Percentiles rank a stretch among this genome's conserved stretches.
These are phyloP conservation scores for Plasmodium vivax DNA, from an alignment of 169 alveolate genomes.

Conservation along the genomic window DNA sequence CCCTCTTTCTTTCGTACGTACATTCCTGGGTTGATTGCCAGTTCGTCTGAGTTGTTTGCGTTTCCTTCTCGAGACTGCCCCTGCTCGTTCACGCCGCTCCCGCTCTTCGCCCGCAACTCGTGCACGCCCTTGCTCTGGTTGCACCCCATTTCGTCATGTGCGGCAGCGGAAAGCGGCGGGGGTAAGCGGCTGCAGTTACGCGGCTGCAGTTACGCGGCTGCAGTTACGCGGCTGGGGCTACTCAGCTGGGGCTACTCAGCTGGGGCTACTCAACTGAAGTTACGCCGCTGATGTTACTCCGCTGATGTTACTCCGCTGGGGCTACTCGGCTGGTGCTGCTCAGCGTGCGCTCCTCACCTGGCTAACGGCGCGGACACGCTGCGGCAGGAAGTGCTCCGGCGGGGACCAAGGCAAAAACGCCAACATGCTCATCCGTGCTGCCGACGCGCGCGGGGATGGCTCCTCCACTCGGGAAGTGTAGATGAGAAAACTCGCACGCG, in stretches of 20 bases:
- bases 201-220: not conserved
- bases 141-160: slow-evolving; percentile 68
- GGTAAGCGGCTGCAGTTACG: not conserved
- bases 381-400: too few relatives aligned
- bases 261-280: too few relatives aligned
- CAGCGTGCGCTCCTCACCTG: not conserved
- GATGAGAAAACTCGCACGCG: too few relatives aligned
- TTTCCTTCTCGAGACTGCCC: not conserved
- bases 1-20: slow-evolving; percentile 77
- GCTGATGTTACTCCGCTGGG: not conserved
- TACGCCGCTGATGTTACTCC: not conserved
- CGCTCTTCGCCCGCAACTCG: not conserved
- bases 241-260: not conserved
- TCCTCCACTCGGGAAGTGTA: not conserved
- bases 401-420: not conserved
- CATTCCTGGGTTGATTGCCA: slow-evolving; percentile 76
- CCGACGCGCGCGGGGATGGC: not conserved
- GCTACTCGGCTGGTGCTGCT: too few relatives aligned
- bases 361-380: not conserved
- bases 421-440: not conserved
- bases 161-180: not conserved
- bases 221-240: not conserved
- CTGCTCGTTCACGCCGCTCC: not conserved
- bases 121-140: slow-evolving; percentile 23
- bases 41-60: not conserved